Base-by-base conservation (phyloP, 2,329 filamentous ascomycete species). In the Fusarium lateritium region DNA sequence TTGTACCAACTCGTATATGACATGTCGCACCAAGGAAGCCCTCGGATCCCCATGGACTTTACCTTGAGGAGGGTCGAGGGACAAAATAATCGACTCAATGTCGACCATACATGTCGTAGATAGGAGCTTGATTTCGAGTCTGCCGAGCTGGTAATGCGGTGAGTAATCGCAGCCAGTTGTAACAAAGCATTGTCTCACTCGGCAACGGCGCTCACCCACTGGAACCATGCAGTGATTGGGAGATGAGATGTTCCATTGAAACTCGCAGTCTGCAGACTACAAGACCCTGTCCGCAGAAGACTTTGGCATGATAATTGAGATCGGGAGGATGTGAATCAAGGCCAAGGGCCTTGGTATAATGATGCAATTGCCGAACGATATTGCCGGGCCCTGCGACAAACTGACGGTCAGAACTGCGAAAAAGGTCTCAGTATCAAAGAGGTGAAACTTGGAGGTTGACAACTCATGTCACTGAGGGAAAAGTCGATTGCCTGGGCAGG, bases 1-100 rank as follows among this genome's bases (percentile, higher is more conserved):
- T 13, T 43, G 24, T 39, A 17, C 39, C 28, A 45, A 50, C 49
- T 39, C 21, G 21, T n/a, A 46, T n/a, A 40, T 56, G 56, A 49
- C 39, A 43, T 62, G 44, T 47, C 44, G 28, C 22, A 54, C 47
- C n/a, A 45, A 46, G 24, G 9, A 22, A 36, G 50, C 45, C 11
- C 24, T 28, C 24, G 42, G 21, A 43, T 33, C 24, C n/a, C 26
- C 17, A 19, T n/a, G 11, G 33, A 24, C 39, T 17, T 51, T 19
- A 40, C n/a, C 40, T 17, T 14, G 15, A 15, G 38, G n/a, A 22
- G 38, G 34, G 38, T 19, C 14, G 33, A 8, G 15, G 15, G 7
- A 33, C 10, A 22, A 40, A 21, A 40, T 7, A 45, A 24, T 14
- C 26, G 19, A 24, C n/a, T 10, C 39, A 34, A 24, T 56, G 26